These are phyloP conservation scores for Trichosporon coremiiforme DNA, from an alignment of 1,284 basidiomycete genomes.

Conservation along the genomic window DNA sequence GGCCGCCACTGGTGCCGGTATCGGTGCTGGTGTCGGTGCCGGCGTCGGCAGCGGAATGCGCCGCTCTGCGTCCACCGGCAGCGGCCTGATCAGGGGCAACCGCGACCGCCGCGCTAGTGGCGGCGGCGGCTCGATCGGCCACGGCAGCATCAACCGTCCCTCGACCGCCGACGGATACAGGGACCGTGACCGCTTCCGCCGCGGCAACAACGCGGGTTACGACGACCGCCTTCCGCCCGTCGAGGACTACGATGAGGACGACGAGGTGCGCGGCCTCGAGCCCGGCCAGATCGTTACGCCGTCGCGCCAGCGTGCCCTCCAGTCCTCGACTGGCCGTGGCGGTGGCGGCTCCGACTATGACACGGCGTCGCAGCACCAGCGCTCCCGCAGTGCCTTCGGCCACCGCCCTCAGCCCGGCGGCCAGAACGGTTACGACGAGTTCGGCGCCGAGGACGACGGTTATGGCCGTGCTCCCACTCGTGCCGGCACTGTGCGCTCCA, in stretches of 20 bases:
- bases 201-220: slow-evolving; percentile 1
- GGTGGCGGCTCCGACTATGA: slow-evolving; percentile 29
- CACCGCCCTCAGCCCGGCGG: slow-evolving; percentile 40
- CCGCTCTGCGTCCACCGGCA: neutral
- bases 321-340: slow-evolving; percentile 35
- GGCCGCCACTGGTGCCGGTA: neutral
- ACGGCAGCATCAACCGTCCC: slow-evolving; percentile 7
- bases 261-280: slow-evolving; percentile 30
- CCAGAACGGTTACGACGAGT: slow-evolving; percentile 36
- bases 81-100: slow-evolving; percentile 16
- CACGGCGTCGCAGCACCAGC: slow-evolving; percentile 26
- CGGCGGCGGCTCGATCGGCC: slow-evolving; percentile 5
- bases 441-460: slow-evolving; percentile 27
- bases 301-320: slow-evolving; percentile 47
- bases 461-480: slow-evolving; percentile 34
- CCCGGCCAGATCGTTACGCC: slow-evolving; percentile 40
- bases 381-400: slow-evolving; percentile 41
- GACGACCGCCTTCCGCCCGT: slow-evolving; percentile 29
- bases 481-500: slow-evolving; percentile 29
- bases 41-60: slow-evolving; percentile 16
- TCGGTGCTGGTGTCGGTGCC: slow-evolving; percentile 24
- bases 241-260: slow-evolving; percentile 24
- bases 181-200: slow-evolving; percentile 12
- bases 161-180: slow-evolving; percentile 20
- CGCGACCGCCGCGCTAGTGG: neutral